phyloP scores from a whole-genome alignment of 208 protist species.

The Naegleria lovaniensis region DNA sequence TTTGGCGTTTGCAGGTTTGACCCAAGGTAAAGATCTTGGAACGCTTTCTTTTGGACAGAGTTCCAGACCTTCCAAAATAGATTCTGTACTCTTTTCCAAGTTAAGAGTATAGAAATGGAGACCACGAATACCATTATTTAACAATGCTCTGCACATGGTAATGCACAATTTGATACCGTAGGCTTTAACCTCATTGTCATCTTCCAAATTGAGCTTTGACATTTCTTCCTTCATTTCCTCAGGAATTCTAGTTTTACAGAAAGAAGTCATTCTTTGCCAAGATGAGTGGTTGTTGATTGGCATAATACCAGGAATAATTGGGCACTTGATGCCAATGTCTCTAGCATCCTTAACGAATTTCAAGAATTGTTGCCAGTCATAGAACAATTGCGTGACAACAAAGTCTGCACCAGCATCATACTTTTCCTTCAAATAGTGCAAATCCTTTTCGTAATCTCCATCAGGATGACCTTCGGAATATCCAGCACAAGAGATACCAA shows the following conservation, averaged over 20 bases:
- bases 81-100: slow-evolving; percentile 59
- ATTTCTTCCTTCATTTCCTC: slow-evolving; percentile 34
- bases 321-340: slow-evolving; percentile 74
- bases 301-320: slow-evolving; percentile 86
- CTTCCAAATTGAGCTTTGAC: slow-evolving; percentile 40
- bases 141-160: slow-evolving; percentile 64
- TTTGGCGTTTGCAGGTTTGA: slow-evolving; percentile 51
- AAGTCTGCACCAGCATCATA: slow-evolving; percentile 88
- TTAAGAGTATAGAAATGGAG: slow-evolving; percentile 92
- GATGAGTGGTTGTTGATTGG: slow-evolving; percentile 68
- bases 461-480: slow-evolving; percentile 84
- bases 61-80: slow-evolving; percentile 57
- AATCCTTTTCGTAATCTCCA: slow-evolving; percentile 59
- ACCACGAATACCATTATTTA: slow-evolving; percentile 58
- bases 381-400: slow-evolving; percentile 95
- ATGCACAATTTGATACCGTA: slow-evolving; percentile 59
- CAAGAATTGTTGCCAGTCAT: slow-evolving; percentile 79
- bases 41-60: neutral
- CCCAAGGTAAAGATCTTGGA: slow-evolving; percentile 50
- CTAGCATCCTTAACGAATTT: slow-evolving; percentile 75
- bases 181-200: slow-evolving; percentile 65
- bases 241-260: slow-evolving; percentile 55
- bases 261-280: slow-evolving; percentile 57
- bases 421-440: slow-evolving; percentile 85
- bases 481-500: slow-evolving; percentile 84